Base-by-base conservation (phyloP, 1,284 basidiomycete species). In the Trichosporon faecale region DNA sequence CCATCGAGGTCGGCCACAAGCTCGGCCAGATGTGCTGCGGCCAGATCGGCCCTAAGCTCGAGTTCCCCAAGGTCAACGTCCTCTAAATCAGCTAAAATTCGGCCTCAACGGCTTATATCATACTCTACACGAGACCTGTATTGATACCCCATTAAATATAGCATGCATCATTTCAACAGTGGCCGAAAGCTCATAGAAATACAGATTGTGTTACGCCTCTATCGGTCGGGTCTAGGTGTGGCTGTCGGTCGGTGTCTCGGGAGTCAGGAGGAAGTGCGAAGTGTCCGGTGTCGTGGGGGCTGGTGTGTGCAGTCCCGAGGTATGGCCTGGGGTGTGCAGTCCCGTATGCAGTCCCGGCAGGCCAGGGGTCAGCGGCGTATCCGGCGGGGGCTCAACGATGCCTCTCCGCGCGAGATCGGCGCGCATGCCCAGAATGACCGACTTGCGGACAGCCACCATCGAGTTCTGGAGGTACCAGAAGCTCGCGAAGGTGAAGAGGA, bases 11-110 rank as follows among this genome's bases (percentile, higher is more conserved):
- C 57, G 97, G 96, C 2, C 96, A 99, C 85, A 91, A 91, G 84
- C 83, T 98, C 77, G 96, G 92, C 69, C 85, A 88, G 73, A 94
- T 97, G 89, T 93, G 91, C 85, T 90, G 98, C 67, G 89, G 91
- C 77, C 89, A 91, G 86, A 92, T 92, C 76, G 81, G 89, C 57
- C 80, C 81, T 70, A 79, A 76, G 72, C 76, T 82, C 64, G 69
- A 72, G 44, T 82, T 72, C 74, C 81, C 81, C 72, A 81, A 80
- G 75, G 75, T 76, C 57, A 70, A 74, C 64, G 79, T 82, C 55
- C 29, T 80, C 57, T 81, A 79, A 76, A 35, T 31, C 27, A 46
- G 23, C n/a, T 11, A 35, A 16, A 52, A 60, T 35, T 27, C n/a
- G 66, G 68, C 68, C 40, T 69, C 70, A 72, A 71, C 70, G 66